Evolutionary conservation across 2,329 filamentous ascomycete genomes (phyloP).

Genomic region (Cadophora gregata): DNA sequence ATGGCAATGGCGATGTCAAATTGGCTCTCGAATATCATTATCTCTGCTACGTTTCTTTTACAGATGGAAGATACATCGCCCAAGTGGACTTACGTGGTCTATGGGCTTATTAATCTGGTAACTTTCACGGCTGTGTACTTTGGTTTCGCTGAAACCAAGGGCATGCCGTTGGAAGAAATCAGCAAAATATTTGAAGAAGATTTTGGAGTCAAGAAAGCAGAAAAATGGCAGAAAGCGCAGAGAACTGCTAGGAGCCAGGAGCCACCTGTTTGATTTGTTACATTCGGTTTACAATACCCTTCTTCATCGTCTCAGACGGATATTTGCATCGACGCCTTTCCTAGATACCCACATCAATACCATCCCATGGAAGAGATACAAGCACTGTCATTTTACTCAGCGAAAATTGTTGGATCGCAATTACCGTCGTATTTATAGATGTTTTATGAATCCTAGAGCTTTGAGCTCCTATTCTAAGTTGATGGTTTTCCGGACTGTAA

Average conservation of each 20-base stretch:
- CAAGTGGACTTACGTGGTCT: neutral
- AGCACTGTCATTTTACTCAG: too few relatives aligned
- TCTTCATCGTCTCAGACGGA: too few relatives aligned
- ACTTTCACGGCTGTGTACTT: neutral
- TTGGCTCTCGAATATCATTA: neutral
- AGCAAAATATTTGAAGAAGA: neutral
- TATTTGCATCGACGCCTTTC: too few relatives aligned
- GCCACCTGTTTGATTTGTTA: too few relatives aligned
- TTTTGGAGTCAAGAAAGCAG: neutral
- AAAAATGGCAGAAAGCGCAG: neutral
- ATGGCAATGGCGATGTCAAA: neutral
- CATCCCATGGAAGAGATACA: too few relatives aligned
- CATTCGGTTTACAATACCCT: too few relatives aligned
- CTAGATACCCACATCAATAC: too few relatives aligned
- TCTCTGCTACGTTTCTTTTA: neutral
- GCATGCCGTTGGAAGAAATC: neutral
- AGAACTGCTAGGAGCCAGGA: neutral
- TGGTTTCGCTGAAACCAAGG: neutral
- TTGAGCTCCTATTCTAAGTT: too few relatives aligned
- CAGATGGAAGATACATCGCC: neutral
- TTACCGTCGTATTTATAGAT: too few relatives aligned
- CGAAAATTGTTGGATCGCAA: too few relatives aligned
- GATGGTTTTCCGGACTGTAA: too few relatives aligned
- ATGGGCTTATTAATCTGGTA: neutral
- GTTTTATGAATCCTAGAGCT: too few relatives aligned